phyloP scores from a whole-genome alignment of 1,139 yeast genomes.

The Pichia sp. region DNA sequence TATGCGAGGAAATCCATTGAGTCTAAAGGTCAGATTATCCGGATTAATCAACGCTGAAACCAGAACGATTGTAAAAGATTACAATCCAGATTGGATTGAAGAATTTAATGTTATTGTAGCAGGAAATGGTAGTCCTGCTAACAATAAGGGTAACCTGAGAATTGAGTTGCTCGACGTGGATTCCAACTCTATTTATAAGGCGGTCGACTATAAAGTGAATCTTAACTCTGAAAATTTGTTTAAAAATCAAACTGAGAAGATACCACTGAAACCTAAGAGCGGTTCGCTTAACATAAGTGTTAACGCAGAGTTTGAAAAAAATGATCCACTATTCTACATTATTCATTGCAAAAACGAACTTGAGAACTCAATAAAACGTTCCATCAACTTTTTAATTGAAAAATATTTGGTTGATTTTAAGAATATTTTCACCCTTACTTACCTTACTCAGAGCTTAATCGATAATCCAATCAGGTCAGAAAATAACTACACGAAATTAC shows the following conservation, averaged over 20 bases:
- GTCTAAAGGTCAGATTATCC: slow-evolving; percentile 64
- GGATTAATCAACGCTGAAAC: slow-evolving; percentile 74
- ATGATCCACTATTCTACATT: slow-evolving; percentile 30
- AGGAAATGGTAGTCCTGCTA: neutral
- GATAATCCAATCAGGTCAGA: slow-evolving; percentile 22
- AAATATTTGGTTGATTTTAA: slow-evolving; percentile 24
- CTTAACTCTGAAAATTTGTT: slow-evolving; percentile 26
- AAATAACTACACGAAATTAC: slow-evolving; percentile 20
- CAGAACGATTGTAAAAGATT: slow-evolving; percentile 53
- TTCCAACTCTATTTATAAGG: slow-evolving; percentile 20
- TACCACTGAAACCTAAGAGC: slow-evolving; percentile 27
- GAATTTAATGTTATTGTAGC: slow-evolving; percentile 41
- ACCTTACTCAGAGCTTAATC: slow-evolving; percentile 25
- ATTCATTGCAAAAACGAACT: slow-evolving; percentile 23
- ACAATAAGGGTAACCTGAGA: slow-evolving; percentile 6
- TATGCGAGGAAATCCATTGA: slow-evolving; percentile 50
- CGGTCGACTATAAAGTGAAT: slow-evolving; percentile 23
- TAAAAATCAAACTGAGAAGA: slow-evolving; percentile 22
- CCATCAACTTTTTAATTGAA: slow-evolving; percentile 28
- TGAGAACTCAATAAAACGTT: slow-evolving; percentile 25
- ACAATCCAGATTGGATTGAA: slow-evolving; percentile 86
- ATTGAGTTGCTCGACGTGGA: slow-evolving; percentile 23
- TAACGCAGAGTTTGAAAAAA: slow-evolving; percentile 24
- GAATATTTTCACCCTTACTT: slow-evolving; percentile 23
- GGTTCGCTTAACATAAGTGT: slow-evolving; percentile 27